phyloP scores from a whole-genome alignment of 2,329 filamentous ascomycete species.

The Gnomoniopsis sp. region DNA sequence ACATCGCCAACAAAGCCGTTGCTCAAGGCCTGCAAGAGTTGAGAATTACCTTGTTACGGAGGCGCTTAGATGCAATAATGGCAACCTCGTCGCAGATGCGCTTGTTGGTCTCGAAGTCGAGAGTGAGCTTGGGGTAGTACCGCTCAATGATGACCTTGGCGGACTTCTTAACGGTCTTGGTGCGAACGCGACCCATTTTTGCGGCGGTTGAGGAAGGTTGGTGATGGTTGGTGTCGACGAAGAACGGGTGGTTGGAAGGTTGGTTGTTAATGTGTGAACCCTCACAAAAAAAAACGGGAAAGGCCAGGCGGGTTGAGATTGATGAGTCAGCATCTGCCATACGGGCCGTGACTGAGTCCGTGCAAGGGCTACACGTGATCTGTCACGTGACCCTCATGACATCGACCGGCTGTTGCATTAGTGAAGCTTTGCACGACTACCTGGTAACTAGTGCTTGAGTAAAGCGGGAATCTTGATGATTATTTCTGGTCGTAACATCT shows the following conservation, averaged over 20 bases:
- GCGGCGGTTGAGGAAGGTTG: constrained; percentile 40
- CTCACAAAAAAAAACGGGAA: background rate
- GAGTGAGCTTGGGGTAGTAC: constrained; percentile 95
- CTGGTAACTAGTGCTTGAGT: too few relatives aligned
- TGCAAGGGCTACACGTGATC: too few relatives aligned
- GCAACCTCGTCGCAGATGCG: constrained; percentile 99
- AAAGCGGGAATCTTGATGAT: too few relatives aligned
- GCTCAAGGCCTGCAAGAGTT: background rate
- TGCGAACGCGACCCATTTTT: constrained; percentile 69
- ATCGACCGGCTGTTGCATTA: too few relatives aligned
- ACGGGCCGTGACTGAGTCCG: too few relatives aligned
- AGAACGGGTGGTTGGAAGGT: constrained; percentile 7
- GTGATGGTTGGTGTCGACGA: constrained; percentile 22
- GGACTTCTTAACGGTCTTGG: constrained; percentile 70
- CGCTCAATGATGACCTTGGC: constrained; percentile 99
- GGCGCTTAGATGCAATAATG: constrained; percentile 97
- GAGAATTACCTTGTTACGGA: constrained; percentile 86
- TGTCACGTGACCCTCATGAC: too few relatives aligned
- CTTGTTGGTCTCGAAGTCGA: constrained; percentile 99
- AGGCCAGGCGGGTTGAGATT: too few relatives aligned
- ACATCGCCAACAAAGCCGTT: background rate
- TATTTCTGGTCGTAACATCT: background rate
- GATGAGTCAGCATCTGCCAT: too few relatives aligned
- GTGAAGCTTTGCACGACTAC: too few relatives aligned
- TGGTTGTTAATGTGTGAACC: background rate